Percentiles rank a stretch among this genome's conserved stretches.
These are phyloP conservation scores for Xerocomus potaroensis DNA, from an alignment of 768 basidiomycete genomes.

Conservation along the genomic window DNA sequence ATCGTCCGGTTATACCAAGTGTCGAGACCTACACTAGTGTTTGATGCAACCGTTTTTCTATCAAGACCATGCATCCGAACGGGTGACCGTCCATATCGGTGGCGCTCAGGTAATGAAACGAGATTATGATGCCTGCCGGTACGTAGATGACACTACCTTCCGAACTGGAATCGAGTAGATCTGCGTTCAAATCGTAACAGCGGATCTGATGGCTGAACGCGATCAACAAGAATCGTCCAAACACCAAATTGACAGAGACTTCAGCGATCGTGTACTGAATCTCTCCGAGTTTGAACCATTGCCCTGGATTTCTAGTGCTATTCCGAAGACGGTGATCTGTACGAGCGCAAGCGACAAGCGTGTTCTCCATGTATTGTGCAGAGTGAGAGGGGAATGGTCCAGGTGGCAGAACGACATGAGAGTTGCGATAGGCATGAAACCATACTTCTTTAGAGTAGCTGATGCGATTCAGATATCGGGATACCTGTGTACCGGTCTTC, in stretches of 20 bases:
- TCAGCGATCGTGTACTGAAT: slow-evolving; percentile 6
- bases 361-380: slow-evolving; percentile 2
- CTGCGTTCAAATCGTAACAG: slow-evolving; percentile 12
- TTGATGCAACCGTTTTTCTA: neutral
- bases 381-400: neutral
- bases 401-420: neutral
- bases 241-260: slow-evolving; percentile 4
- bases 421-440: slow-evolving; percentile 13
- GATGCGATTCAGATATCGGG: neutral
- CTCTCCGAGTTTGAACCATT: neutral
- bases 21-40: slow-evolving; percentile 6
- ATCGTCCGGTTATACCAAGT: neutral
- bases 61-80: slow-evolving; percentile 8
- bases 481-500: neutral
- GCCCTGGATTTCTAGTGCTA: neutral
- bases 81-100: neutral
- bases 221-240: slow-evolving; percentile 14
- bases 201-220: slow-evolving; percentile 11
- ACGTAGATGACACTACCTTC: slow-evolving; percentile 1
- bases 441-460: slow-evolving; percentile 12
- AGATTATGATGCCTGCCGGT: neutral
- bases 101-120: slow-evolving; percentile 9
- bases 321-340: slow-evolving; percentile 5
- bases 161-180: neutral
- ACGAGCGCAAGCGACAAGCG: slow-evolving; percentile 11